Conservation (phyloP, 768 basidiomycete genomes). For the Mycena maculata region DNA sequence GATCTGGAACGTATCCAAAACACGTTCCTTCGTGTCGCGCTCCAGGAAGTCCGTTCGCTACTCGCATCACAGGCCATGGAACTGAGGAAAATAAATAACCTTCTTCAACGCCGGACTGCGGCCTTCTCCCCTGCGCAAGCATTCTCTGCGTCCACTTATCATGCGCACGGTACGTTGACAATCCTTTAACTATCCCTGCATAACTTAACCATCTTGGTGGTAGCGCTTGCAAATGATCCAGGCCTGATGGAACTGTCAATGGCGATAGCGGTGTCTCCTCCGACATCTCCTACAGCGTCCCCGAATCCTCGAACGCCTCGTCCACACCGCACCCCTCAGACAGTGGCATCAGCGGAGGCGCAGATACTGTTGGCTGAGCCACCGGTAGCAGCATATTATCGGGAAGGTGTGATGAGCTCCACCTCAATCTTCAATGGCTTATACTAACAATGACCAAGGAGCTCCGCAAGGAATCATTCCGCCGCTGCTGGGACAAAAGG, state of each 20-base stretch:
- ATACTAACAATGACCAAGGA: neutral
- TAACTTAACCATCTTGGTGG: too few species aligned
- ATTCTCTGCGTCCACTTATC: conserved; percentile 21
- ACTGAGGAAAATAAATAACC: neutral
- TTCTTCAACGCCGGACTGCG: conserved; percentile 29
- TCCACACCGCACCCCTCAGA: neutral
- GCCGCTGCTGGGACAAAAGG: conserved; percentile 4
- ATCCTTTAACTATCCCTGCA: neutral
- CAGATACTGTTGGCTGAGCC: neutral
- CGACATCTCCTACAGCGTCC: neutral
- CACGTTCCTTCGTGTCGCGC: neutral
- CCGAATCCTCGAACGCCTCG: neutral
- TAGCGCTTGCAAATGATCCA: too few species aligned
- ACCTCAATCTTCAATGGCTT: neutral
- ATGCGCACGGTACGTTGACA: neutral
- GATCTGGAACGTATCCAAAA: neutral
- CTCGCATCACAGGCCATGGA: too few species aligned
- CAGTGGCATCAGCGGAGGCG: too few species aligned
- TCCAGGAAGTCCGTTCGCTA: neutral
- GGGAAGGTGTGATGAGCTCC: neutral
- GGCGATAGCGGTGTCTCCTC: too few species aligned
- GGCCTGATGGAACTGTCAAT: too few species aligned
- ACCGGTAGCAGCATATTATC: neutral
- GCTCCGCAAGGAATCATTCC: neutral
- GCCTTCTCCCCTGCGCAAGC: conserved; percentile 34